Evolutionary conservation across 2,329 filamentous ascomycete species (phyloP), one percentile per base, ranked within the genome.

Genomic region (Pestalotiopsis fici): DNA sequence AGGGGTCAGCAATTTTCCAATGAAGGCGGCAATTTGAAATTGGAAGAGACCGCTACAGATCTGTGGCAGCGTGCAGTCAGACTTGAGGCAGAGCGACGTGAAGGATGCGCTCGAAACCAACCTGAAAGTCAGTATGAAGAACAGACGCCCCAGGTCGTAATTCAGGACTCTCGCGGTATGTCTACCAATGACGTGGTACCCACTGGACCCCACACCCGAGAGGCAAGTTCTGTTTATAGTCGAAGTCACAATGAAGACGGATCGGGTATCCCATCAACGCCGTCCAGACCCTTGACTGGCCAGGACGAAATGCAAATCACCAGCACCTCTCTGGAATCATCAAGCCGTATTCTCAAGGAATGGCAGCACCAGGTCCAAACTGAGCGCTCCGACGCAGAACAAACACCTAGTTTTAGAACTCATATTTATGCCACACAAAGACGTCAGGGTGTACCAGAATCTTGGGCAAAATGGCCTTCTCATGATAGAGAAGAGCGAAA

Each of bases 391-490:
- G 68, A 65, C 55, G 50, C 59, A 25, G 68, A 68, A 23, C 39
- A 27, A 35, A 66, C 66, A 65, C 56, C 65, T 28, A 62, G 70
- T 35, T 50, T 43, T 31, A 68, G 66, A n/a, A 35, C 27, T 60
- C 31, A 68, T 55, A 39, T 50, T 18, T 57, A 60, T 57, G 23
- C 57, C 47, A 25, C 67, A 27, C 63, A 28, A 39, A 65, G 62
- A 39, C 54, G 65, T 27, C 66, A 67, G 28, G 75, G 70, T 12
- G 74, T 75, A 37, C 76, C 76, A 13, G 70, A 69, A 59, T 75
- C 75, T 9, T 78, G 76, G 76, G 75, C 76, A 31, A 77, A 71
- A 64, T 78, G 76, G 76, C 75, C 76, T 21, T 78, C 76, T 4
- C 74, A 76, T 67, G 74, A 74, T 61, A 75, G 76, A 2, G 63